Evolutionary conservation across 371 early-diverging fungal species (phyloP).

Genomic region (Mucor saturninus): DNA sequence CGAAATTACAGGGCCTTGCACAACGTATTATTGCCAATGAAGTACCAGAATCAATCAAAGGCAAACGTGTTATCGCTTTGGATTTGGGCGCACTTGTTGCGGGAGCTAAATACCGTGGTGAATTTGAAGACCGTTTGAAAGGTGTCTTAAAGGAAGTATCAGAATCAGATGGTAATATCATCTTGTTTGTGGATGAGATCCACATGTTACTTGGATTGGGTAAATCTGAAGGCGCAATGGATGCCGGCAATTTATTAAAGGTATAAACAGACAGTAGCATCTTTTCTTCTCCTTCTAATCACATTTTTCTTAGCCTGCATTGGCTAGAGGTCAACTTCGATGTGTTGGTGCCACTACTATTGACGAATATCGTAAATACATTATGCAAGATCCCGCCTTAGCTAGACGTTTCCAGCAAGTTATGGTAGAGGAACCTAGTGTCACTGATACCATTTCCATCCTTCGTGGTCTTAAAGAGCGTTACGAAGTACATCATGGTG

Average conservation of each 20-base stretch:
- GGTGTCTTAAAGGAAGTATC: conserved; percentile 75
- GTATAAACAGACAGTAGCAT: conserved; percentile 11
- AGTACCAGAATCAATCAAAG: conserved; percentile 78
- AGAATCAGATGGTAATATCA: conserved; percentile 74
- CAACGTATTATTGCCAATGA: conserved; percentile 83
- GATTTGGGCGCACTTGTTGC: conserved; percentile 85
- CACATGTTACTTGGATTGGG: conserved; percentile 84
- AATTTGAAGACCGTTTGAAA: conserved; percentile 87
- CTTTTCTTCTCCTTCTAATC: neutral
- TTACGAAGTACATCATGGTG: conserved; percentile 89
- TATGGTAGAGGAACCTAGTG: conserved; percentile 70
- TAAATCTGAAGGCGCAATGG: conserved; percentile 77
- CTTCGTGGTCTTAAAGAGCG: conserved; percentile 81
- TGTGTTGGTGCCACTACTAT: conserved; percentile 92
- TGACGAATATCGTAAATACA: conserved; percentile 85
- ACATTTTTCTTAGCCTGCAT: conserved; percentile 60
- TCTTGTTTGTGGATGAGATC: conserved; percentile 89
- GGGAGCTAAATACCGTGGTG: conserved; percentile 82
- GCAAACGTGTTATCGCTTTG: conserved; percentile 75
- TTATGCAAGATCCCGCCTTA: conserved; percentile 88
- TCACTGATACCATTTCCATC: conserved; percentile 87
- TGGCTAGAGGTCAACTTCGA: conserved; percentile 80
- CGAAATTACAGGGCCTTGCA: conserved; percentile 67
- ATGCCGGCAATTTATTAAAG: conserved; percentile 86
- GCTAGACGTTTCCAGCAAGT: conserved; percentile 88